These are phyloP conservation scores for Reutealis trisperma DNA, from an alignment of 345 rosid species.

Conservation along the genomic window DNA sequence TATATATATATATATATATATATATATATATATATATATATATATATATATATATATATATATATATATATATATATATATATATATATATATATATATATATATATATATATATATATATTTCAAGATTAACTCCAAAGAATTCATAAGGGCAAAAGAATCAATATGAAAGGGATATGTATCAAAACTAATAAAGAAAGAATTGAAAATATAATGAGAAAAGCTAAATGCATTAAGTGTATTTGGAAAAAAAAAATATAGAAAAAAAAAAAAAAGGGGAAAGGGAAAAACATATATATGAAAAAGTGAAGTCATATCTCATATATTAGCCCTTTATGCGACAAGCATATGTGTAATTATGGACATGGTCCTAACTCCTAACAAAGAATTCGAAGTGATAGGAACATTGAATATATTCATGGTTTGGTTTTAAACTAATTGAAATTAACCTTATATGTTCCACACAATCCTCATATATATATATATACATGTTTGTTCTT, in stretches of 20 bases:
- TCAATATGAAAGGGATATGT: neutral
- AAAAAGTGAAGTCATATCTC: slow-evolving; percentile 33
- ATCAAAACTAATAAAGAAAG: neutral
- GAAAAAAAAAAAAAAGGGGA: neutral
- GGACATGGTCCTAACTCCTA: neutral
- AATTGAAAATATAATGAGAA: neutral
- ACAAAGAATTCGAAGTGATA: slow-evolving; percentile 14
- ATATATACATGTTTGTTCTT: slow-evolving; percentile 19
- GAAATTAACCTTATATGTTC: too few relatives aligned
- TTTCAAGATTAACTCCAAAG: too few relatives aligned
- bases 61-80: too few relatives aligned
- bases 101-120: too few relatives aligned
- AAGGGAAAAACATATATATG: neutral
- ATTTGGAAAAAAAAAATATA: neutral
- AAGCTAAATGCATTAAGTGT: neutral
- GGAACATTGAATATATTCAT: slow-evolving; percentile 35
- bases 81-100: too few relatives aligned
- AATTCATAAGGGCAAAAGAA: too few relatives aligned
- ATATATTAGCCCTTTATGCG: slow-evolving; percentile 33
- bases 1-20: too few relatives aligned
- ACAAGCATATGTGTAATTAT: slow-evolving; percentile 25
- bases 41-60: too few relatives aligned
- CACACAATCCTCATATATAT: too few relatives aligned
- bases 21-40: too few relatives aligned
- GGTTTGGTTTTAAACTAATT: neutral